Evolutionary conservation across 2,329 filamentous ascomycete species (phyloP).

Genomic region (Xylariomycetidae sp.): DNA sequence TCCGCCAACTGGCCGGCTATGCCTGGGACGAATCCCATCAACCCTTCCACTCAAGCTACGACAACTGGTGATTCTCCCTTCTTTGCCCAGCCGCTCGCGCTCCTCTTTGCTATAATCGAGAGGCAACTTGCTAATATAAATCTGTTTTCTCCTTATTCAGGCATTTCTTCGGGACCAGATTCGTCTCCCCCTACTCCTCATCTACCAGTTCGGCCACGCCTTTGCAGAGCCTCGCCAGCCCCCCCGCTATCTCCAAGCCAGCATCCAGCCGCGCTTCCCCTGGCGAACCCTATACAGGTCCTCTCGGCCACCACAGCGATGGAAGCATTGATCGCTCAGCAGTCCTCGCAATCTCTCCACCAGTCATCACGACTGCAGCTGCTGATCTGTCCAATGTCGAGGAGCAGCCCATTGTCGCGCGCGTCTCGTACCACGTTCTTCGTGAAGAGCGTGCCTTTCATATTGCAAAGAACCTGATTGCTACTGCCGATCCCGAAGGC

Average conservation of each 20-base stretch:
- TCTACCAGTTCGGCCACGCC: slow-evolving; percentile 41
- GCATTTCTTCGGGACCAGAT: slow-evolving; percentile 62
- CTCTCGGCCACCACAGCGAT: slow-evolving; percentile 33
- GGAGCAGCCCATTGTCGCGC: slow-evolving; percentile 64
- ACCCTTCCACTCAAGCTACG: slow-evolving; percentile 66
- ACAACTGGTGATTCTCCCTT: slow-evolving; percentile 70
- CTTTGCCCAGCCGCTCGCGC: too few species aligned
- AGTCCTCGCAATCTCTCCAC: slow-evolving; percentile 29
- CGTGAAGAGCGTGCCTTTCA: slow-evolving; percentile 85
- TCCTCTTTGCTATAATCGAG: too few species aligned
- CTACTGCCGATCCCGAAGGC: slow-evolving; percentile 64
- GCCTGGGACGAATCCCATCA: slow-evolving; percentile 63
- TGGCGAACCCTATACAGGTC: slow-evolving; percentile 33
- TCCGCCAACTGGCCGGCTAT: slow-evolving; percentile 68
- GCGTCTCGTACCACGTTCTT: slow-evolving; percentile 74
- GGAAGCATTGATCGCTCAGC: slow-evolving; percentile 32
- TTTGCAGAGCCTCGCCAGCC: slow-evolving; percentile 37
- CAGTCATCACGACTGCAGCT: slow-evolving; percentile 28
- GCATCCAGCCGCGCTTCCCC: slow-evolving; percentile 38
- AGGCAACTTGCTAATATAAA: too few species aligned
- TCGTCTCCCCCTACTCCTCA: slow-evolving; percentile 43
- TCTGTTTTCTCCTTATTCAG: too few species aligned
- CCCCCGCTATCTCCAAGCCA: slow-evolving; percentile 36
- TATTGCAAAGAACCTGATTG: slow-evolving; percentile 66
- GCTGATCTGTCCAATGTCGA: slow-evolving; percentile 50